phyloP scores from a whole-genome alignment of 2,329 filamentous ascomycete species.

The Didymosphaeria variabile region DNA sequence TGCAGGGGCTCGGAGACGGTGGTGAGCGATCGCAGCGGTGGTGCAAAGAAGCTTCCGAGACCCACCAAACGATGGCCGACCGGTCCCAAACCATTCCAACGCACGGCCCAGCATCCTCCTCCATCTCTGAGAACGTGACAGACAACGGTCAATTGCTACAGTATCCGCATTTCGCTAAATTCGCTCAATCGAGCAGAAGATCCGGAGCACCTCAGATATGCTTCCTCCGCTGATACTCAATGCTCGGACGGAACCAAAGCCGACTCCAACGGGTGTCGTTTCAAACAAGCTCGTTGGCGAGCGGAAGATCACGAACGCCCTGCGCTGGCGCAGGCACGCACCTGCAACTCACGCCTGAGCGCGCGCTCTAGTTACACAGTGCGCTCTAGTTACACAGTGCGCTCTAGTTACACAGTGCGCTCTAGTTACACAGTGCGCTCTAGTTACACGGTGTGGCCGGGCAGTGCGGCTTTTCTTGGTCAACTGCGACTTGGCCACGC shows the following conservation, averaged over 20 bases:
- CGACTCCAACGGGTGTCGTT: too few relatives aligned
- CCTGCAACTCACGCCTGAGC: not conserved
- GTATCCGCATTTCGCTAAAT: not conserved
- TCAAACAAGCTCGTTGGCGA: too few relatives aligned
- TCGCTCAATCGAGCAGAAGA: not conserved
- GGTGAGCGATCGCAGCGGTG: not conserved
- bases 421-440: not conserved
- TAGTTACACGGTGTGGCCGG: not conserved
- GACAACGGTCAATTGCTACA: too few relatives aligned
- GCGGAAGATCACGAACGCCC: too few relatives aligned
- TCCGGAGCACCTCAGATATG: too few relatives aligned
- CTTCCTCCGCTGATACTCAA: too few relatives aligned
- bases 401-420: not conserved
- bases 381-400: too few relatives aligned
- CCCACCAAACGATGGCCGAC: not conserved
- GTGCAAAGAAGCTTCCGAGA: constrained; percentile 13
- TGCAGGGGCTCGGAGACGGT: not conserved
- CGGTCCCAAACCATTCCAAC: not conserved
- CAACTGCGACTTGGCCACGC: too few relatives aligned
- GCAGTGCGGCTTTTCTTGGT: too few relatives aligned
- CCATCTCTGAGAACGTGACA: too few relatives aligned
- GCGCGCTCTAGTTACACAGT: not conserved
- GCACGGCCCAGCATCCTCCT: not conserved
- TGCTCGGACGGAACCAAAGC: too few relatives aligned
- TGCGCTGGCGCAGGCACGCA: too few relatives aligned